phyloP scores from a whole-genome alignment of 768 basidiomycete species.

The Leccinum fibrillosum region DNA sequence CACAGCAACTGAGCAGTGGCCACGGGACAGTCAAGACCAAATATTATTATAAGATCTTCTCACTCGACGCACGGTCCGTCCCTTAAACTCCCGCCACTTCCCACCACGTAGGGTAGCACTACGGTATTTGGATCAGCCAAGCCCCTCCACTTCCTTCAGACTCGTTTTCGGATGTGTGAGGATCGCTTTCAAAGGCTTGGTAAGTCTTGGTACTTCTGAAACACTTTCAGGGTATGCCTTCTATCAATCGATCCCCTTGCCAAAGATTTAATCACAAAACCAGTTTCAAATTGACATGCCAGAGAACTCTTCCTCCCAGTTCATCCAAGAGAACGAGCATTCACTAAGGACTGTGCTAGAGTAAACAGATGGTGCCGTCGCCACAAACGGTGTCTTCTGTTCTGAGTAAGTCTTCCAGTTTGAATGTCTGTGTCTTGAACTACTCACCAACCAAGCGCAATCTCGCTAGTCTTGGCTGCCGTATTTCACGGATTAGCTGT shows the following conservation, averaged over 20 bases:
- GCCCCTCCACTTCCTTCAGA: background rate
- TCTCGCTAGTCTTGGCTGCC: slow-evolving; percentile 14
- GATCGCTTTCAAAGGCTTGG: background rate
- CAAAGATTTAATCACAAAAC: background rate
- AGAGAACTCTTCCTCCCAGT: background rate
- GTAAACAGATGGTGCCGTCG: slow-evolving; percentile 6
- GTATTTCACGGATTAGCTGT: slow-evolving; percentile 20
- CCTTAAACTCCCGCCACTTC: background rate
- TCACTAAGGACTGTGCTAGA: background rate
- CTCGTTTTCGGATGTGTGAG: background rate
- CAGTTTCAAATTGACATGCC: background rate
- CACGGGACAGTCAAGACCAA: background rate
- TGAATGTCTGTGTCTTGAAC: background rate
- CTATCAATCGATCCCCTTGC: background rate
- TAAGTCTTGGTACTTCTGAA: background rate
- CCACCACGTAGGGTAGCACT: background rate
- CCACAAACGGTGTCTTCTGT: slow-evolving; percentile 15
- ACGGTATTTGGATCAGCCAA: background rate
- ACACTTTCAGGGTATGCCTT: background rate
- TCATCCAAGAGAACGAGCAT: background rate
- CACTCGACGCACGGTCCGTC: background rate
- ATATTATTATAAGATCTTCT: background rate
- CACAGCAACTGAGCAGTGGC: no score
- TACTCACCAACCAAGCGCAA: background rate
- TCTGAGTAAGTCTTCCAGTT: slow-evolving; percentile 13